Conservation (phyloP, 2,329 filamentous ascomycete genomes). For the Domatiomyces catenatus region DNA sequence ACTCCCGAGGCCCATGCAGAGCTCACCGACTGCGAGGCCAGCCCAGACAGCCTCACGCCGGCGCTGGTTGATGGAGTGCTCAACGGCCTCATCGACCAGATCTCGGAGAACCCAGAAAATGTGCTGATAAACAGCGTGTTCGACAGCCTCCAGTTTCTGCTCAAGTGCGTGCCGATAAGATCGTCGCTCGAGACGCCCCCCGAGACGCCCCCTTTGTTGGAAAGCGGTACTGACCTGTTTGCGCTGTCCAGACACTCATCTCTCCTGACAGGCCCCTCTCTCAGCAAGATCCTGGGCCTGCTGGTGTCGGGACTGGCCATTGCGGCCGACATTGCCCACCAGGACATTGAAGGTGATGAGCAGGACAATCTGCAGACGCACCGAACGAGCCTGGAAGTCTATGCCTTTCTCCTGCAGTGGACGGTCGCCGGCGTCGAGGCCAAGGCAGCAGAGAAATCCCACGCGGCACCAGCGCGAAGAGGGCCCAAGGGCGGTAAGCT, state of each 20-base stretch:
- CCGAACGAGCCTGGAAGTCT: slow-evolving; percentile 83
- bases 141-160: slow-evolving; percentile 84
- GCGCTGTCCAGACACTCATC: slow-evolving; percentile 60
- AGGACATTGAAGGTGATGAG: slow-evolving; percentile 81
- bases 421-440: slow-evolving; percentile 85
- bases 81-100: slow-evolving; percentile 81
- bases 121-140: slow-evolving; percentile 64
- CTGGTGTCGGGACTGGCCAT: slow-evolving; percentile 72
- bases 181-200: background rate
- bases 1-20: slow-evolving; percentile 74
- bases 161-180: slow-evolving; percentile 67
- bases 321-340: slow-evolving; percentile 70
- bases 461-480: slow-evolving; percentile 53
- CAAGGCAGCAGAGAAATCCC: slow-evolving; percentile 80
- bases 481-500: slow-evolving; percentile 60
- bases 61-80: slow-evolving; percentile 69
- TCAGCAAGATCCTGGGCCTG: slow-evolving; percentile 87
- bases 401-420: slow-evolving; percentile 90
- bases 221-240: slow-evolving; percentile 48
- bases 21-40: slow-evolving; percentile 81
- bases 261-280: slow-evolving; percentile 60
- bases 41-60: slow-evolving; percentile 67
- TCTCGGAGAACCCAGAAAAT: slow-evolving; percentile 82
- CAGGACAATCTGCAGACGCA: slow-evolving; percentile 75
- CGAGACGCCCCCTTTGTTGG: slow-evolving; percentile 15